Percentiles rank a stretch among this genome's conserved stretches.
phyloP scores from a whole-genome alignment of 163 green algal species.

The Picocystis sp. region DNA sequence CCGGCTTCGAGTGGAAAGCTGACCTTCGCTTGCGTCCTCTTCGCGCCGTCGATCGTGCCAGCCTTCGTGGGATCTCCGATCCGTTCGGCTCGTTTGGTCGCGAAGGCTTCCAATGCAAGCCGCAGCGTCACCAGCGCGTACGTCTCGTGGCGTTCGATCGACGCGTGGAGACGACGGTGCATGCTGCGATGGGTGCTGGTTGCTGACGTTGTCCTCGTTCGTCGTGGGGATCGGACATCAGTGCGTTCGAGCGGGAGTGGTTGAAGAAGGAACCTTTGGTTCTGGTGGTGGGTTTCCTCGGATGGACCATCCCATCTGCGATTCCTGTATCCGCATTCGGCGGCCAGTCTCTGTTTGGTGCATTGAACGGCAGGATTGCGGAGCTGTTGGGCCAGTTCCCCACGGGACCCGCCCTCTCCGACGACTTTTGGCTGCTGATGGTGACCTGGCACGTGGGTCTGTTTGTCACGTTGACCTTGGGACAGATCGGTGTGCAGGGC shows the following conservation, averaged over 20 bases:
- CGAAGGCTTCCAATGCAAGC: too few species aligned
- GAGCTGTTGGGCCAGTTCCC: conserved; percentile 50
- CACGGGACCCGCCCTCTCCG: conserved; percentile 38
- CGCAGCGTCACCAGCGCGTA: too few species aligned
- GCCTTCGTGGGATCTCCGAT: too few species aligned
- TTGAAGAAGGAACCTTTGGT: conserved; percentile 17
- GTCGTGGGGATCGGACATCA: too few species aligned
- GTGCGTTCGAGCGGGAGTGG: conserved; percentile 1
- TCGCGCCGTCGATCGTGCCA: too few species aligned
- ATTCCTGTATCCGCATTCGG: conserved; percentile 39
- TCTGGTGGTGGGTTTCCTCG: conserved; percentile 11
- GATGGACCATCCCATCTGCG: conserved; percentile 51
- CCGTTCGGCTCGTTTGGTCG: too few species aligned
- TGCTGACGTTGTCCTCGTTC: too few species aligned
- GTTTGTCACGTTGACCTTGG: conserved; percentile 42
- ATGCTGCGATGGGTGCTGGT: too few species aligned
- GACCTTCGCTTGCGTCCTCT: too few species aligned
- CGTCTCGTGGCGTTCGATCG: too few species aligned
- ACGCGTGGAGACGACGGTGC: too few species aligned
- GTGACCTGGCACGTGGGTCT: conserved; percentile 54
- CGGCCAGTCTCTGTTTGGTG: conserved; percentile 45
- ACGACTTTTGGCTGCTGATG: conserved; percentile 50
- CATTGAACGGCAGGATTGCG: conserved; percentile 37
- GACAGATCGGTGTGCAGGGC: conserved; percentile 52
- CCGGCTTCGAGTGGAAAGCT: too few species aligned